Percentiles rank a stretch among this genome's conserved stretches.
Evolutionary conservation across 805 yeast species (phyloP).

Genomic region (Cyberlindnera veronae): DNA sequence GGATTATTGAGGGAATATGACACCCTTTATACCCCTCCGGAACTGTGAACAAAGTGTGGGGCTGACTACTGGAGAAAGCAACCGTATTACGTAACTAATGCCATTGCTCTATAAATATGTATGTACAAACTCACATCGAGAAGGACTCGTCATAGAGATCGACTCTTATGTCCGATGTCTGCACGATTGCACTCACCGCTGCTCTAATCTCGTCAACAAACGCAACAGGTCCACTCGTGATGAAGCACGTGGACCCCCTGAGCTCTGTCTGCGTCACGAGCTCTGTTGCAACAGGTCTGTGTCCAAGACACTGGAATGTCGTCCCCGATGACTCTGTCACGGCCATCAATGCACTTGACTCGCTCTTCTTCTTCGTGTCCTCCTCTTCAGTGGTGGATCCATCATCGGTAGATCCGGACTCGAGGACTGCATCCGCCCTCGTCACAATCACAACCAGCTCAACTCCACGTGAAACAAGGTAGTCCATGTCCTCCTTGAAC

Average conservation of each 20-base stretch:
- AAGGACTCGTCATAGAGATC: conserved; percentile 33
- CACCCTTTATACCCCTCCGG: not conserved
- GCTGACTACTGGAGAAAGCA: not conserved
- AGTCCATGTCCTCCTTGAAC: conserved; percentile 44
- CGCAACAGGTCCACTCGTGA: conserved; percentile 61
- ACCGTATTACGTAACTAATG: not conserved
- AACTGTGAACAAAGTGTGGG: too few species aligned
- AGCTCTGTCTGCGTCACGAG: conserved; percentile 21
- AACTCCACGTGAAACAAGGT: conserved; percentile 29
- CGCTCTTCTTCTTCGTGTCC: conserved; percentile 1
- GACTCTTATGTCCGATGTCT: conserved; percentile 26
- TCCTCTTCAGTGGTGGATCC: not conserved
- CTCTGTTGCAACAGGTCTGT: conserved; percentile 15
- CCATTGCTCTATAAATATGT: not conserved
- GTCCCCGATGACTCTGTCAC: conserved; percentile 1
- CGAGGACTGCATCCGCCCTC: conserved; percentile 12
- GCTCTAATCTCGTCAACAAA: conserved; percentile 56
- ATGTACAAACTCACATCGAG: conserved; percentile 10
- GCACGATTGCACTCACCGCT: conserved; percentile 41
- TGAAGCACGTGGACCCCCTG: conserved; percentile 43
- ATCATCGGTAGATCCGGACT: too few species aligned
- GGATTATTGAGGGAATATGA: not conserved
- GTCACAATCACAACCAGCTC: conserved; percentile 19
- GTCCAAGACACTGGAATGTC: conserved; percentile 2
- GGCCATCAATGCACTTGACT: not conserved